Base-by-base conservation (phyloP, 2,329 filamentous ascomycete species). In the Pyrenophora tritici-repentis region DNA sequence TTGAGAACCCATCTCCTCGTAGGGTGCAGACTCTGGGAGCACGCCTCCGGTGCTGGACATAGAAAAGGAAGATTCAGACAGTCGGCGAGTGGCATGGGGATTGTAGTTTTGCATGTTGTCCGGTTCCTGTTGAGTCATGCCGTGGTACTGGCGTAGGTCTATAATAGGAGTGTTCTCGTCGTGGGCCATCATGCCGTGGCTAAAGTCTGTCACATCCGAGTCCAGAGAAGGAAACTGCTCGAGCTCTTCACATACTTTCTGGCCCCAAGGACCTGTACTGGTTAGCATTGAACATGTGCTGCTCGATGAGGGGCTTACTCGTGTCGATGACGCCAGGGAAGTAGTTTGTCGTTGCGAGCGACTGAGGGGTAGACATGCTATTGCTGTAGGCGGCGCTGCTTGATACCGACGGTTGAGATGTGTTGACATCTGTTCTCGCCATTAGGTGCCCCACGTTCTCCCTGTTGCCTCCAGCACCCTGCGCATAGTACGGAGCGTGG, bases 21-120 rank as follows among this genome's bases (percentile, higher is more conserved):
- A 89, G 3, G 85, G 85, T 42, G 85, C 81, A 70, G 89, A 83
- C 62, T 90, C 87, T 4, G 86, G 87, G 35, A 88, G 76, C 17
- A 79, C 73, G 29, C 61, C 61, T 16, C 86, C 73, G 20, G 70
- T 75, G 55, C 75, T 89, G 13, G 87, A 90, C 75, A 90, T 82
- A 33, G 86, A 88, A 65, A 89, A 88, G 1, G 87, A 89, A 2
- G 87, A 89, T 40, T 86, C 86, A 16, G 87, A 89, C 78, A 89
- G 82, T 55, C 86, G 82, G 52, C 86, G 81, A 39, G 81, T 78
- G 56, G 83, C 81, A 38, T 81, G 72, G n/a, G 75, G 76, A 46
- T 79, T 66, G 60, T 69, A 73, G 10, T 54, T 61, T 14, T 63
- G 55, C 48, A 65, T 53, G 34, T 59, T 60, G 5, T 71, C 67